Evolutionary conservation across 2,329 filamentous ascomycete genomes (phyloP), one percentile per base, ranked within the genome.

Genomic region (Escovopsis sp.): DNA sequence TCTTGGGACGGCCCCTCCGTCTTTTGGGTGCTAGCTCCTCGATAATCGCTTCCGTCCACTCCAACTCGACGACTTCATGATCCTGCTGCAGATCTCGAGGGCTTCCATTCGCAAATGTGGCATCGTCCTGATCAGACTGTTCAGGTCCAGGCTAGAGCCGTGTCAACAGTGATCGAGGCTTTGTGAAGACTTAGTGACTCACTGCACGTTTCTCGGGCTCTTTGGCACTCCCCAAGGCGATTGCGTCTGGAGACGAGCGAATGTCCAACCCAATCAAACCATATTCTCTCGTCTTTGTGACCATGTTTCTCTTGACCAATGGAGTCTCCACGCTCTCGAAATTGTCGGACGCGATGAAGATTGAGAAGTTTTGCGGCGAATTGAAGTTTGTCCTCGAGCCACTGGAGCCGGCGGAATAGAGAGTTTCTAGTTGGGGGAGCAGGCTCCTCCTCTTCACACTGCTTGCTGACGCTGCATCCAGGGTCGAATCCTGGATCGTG

Each of bases 401-500:
- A 39, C 59, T 62, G 10, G 58, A 63, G 9, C 43, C 47, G 28
- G 40, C 43, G 2, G 40, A 33, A 38, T 42, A 45, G 15, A 40
- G 34, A 10, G 23, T 45, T 36, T 33, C 41, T 19, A 39, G 36
- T 18, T 32, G 39, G 12, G 33, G 28, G 26, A 34, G 43, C 6
- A 38, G 39, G 28, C 26, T 44, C 26, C 30, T 47, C 15, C 42
- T 44, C 33, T 15, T 34, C 5, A 46, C 45, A 11, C 45, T 43
- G 39, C 46, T 47, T 18, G 48, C 52, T 5, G 50, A 51, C 12
- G 48, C 38, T 3, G 48, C 15, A 1, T 51, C 42, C 12, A 58
- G 42, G 26, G 50, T 51, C 38, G 56, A 48, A 39, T 66, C 66
- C 37, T 64, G 54, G 46, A 49, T 58, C 61, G 43, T 66, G 62